Evolutionary conservation across 176 grass and related monocot genomes (phyloP), one percentile per base, ranked within the genome.

Genomic region (Saccharum spontaneum): DNA sequence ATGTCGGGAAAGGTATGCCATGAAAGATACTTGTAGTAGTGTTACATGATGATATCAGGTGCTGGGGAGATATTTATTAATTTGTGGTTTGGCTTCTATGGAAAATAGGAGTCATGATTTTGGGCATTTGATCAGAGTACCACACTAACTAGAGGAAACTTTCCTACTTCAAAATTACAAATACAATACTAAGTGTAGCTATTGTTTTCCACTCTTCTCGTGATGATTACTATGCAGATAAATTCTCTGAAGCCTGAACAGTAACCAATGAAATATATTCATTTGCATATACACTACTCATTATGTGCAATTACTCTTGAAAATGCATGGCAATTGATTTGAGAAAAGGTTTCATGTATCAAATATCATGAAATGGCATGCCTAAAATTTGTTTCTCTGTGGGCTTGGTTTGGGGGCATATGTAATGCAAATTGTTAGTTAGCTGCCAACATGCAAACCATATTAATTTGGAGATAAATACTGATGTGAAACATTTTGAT

Each of bases 1-100:
- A 91, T 97, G 95, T 10, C 86, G 95, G 6, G 95, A 97, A 87
- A 91, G 95, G 95, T 94, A 97, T 84, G 52, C 8, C 59, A 90
- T 40, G 77, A 30, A 44, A 83, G 72, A 59, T 77, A 75, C 24
- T 4, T 36, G 10, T 81, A 79, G n/a, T 54, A 38, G 2, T 74
- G 59, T 62, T 62, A 62, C n/a, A 26, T 61, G 57, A 10, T 61
- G 57, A 24, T 24, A 61, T 61, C n/a, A 61, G 46, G 3, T 38
- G 20, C 31, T 50, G 8, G 31, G 50, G 4, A 44, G 67, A 20
- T 24, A 14, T 54, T 50, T 68, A 6, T 67, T 67, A 10, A 8
- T 76, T 77, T 13, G 2, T 44, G 40, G 57, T 65, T 17, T 75
- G 7, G 10, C 28, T 83, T 83, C 24, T 48, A 65, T 54, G n/a